phyloP scores from a whole-genome alignment of 176 grass and related monocot species.

The Phoenix roebelenii region DNA sequence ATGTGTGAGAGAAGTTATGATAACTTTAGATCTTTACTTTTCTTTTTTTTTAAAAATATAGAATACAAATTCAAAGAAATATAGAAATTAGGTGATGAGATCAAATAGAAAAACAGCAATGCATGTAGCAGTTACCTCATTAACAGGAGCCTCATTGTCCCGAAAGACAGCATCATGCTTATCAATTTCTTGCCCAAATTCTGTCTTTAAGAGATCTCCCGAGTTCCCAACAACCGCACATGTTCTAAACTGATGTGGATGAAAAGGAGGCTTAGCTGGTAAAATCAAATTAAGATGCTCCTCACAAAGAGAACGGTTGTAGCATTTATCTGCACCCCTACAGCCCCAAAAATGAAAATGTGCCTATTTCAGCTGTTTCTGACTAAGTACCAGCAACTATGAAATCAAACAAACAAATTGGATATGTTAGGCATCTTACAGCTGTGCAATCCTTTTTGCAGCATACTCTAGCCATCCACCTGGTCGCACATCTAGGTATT shows the following conservation, averaged over 20 bases:
- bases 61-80: too few species aligned
- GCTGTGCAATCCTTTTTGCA: slow-evolving; percentile 86
- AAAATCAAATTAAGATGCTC: slow-evolving; percentile 79
- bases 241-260: slow-evolving; percentile 70
- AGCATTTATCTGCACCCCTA: slow-evolving; percentile 87
- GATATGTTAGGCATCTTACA: slow-evolving; percentile 44
- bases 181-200: slow-evolving; percentile 94
- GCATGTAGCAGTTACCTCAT: slow-evolving; percentile 37
- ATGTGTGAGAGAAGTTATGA: too few species aligned
- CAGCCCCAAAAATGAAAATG: slow-evolving; percentile 13
- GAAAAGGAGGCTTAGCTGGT: slow-evolving; percentile 88
- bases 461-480: slow-evolving; percentile 93
- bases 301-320: slow-evolving; percentile 85
- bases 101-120: slow-evolving; percentile 1
- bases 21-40: too few species aligned
- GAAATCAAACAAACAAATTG: not conserved
- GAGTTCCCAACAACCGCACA: slow-evolving; percentile 98
- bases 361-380: not conserved
- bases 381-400: slow-evolving; percentile 6
- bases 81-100: too few species aligned
- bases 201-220: slow-evolving; percentile 90
- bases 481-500: slow-evolving; percentile 89
- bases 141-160: slow-evolving; percentile 98
- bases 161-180: slow-evolving; percentile 90
- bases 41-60: too few species aligned